These are phyloP conservation scores for Isabelozyma gotoi DNA, from an alignment of 805 yeast genomes.

Conservation along the genomic window DNA sequence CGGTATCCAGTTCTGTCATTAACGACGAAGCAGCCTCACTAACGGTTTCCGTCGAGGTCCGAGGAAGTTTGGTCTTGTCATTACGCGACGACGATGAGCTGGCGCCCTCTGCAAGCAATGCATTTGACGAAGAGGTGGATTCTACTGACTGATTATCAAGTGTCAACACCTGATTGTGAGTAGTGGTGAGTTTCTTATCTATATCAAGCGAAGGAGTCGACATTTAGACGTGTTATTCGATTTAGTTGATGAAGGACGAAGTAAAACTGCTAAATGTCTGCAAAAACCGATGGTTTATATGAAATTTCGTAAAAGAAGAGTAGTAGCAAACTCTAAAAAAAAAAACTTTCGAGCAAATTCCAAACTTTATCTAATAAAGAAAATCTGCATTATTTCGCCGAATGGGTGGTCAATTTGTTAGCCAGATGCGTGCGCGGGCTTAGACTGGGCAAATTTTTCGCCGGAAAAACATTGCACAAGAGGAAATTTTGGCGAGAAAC, in stretches of 20 bases:
- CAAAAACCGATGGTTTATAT: neutral
- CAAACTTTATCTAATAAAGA: too few relatives aligned
- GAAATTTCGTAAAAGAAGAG: neutral
- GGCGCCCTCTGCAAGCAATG: neutral
- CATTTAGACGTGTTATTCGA: neutral
- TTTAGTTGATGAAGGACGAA: neutral
- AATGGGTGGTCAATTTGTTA: neutral
- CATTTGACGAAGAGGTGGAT: neutral
- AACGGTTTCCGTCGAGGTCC: neutral
- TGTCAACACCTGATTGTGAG: neutral
- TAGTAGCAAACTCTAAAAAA: too few relatives aligned
- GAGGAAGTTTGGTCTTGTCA: neutral
- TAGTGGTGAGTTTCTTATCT: neutral
- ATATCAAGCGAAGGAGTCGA: neutral
- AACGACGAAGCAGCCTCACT: neutral
- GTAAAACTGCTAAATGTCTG: neutral
- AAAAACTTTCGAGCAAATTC: neutral
- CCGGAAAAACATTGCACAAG: neutral
- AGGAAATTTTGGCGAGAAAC: too few relatives aligned
- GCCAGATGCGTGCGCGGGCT: neutral
- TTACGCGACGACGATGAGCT: neutral
- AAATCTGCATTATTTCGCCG: neutral
- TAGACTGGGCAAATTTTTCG: neutral
- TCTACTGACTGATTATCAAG: neutral
- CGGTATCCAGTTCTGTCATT: slow-evolving; percentile 19